Evolutionary conservation across 768 basidiomycete genomes (phyloP).

Genomic region (Podaxis sp.): DNA sequence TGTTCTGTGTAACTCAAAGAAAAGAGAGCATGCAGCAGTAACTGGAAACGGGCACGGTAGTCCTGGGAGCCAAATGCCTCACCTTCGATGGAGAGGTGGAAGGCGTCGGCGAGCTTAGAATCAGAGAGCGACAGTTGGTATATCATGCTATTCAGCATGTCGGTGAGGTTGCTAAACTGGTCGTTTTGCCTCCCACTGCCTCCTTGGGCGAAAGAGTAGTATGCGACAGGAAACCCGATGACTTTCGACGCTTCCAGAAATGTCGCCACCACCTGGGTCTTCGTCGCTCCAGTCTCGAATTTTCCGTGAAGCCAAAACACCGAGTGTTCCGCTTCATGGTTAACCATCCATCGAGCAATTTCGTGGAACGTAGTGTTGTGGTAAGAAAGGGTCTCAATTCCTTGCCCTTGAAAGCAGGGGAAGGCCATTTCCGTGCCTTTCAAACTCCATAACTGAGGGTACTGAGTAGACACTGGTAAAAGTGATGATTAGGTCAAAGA

Average conservation of each 20-base stretch:
- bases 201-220: constrained; percentile 4
- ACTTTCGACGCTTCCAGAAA: not conserved
- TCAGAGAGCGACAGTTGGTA: constrained; percentile 4
- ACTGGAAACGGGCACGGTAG: not conserved
- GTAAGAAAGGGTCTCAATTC: not conserved
- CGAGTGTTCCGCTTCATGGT: constrained; percentile 1
- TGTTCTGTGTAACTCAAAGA: not conserved
- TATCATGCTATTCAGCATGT: constrained; percentile 2
- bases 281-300: not conserved
- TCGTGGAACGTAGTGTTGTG: not conserved
- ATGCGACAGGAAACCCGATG: constrained; percentile 1
- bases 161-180: not conserved
- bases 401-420: not conserved
- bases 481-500: too few species aligned
- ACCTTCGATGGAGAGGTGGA: not conserved
- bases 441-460: not conserved
- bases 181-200: not conserved
- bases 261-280: not conserved
- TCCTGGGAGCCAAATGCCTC: not conserved
- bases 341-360: constrained; percentile 7
- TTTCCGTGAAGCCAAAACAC: constrained; percentile 6
- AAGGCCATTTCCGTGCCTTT: not conserved
- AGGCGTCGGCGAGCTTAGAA: not conserved
- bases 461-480: not conserved
- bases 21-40: not conserved